Evolutionary conservation across 352 stramenopile genomes (phyloP), one percentile per base, ranked within the genome.

Genomic region (Globisporangium ultimum): DNA sequence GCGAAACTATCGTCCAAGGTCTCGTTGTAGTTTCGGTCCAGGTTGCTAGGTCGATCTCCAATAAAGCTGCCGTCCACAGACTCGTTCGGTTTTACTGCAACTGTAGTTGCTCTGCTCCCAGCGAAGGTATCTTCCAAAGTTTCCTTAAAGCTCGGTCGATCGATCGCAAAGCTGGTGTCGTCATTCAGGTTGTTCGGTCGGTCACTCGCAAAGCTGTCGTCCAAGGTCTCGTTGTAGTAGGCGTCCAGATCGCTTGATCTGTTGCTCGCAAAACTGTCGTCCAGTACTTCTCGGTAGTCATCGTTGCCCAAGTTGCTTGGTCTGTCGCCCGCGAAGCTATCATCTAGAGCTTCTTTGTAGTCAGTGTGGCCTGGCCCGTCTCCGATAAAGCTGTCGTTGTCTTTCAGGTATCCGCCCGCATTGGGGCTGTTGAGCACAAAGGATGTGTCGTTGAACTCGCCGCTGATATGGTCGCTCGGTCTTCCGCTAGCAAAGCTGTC

Each of bases 341-440:
- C 51, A 21, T 56, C 55, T 12, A 65, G 40, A 6, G 28, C 41
- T 2, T 55, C 20, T 45, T 45, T 55, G 18, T 50, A 36, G 13
- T 55, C 45, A 15, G 6, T 3, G 24, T 42, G 7, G 18, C 55
- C 45, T 22, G 55, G 45, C 8, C 55, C 20, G 20, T 40, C 18
- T 17, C 47, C 14, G 11, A 36, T 42, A 21, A 61, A 55, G 36
- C 55, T 61, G 21, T 55, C 47, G 38, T 51, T 36, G 42, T 52
- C 53, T 28, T 56, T 32, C 2, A 56, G 47, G 21, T 53, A 53
- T 36, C 50, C 36, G 51, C 38, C 20, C 18, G 10, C 21, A 6
- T 45, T 42, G 11, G 54, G 45, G 14, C 43, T 53, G 43, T 51
- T 46, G 42, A 60, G 28, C n/a, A 53, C 45, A 36, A 60, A 60